phyloP scores from a whole-genome alignment of 1,284 basidiomycete species.

The Farysia itapuensis region DNA sequence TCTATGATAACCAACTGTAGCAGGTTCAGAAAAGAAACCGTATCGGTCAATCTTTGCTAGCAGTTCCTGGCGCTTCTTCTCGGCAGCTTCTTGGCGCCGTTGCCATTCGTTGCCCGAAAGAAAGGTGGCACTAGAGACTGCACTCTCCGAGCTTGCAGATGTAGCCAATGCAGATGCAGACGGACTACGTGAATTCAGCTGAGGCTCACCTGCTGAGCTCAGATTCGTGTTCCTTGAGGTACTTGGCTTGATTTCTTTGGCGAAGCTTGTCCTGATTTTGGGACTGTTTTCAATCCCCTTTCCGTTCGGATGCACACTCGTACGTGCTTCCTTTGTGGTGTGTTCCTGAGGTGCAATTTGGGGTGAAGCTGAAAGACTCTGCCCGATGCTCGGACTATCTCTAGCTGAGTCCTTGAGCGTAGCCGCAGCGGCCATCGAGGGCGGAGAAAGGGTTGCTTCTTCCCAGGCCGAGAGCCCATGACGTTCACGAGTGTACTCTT shows the following conservation, averaged over 20 bases:
- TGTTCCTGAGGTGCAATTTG: no score
- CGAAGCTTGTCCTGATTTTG: no score
- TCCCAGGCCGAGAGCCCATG: conserved; percentile 39
- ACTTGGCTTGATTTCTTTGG: background rate
- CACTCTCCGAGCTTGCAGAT: conserved; percentile 5
- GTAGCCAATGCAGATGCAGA: background rate
- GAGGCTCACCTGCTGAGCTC: background rate
- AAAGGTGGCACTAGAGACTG: conserved; percentile 4
- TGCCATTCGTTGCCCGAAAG: conserved; percentile 26
- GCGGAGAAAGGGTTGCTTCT: conserved; percentile 16
- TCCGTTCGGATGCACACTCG: background rate
- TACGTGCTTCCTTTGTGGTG: background rate
- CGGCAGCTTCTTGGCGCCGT: conserved; percentile 23
- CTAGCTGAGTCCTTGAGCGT: no score
- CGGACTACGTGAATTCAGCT: background rate
- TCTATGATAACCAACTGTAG: conserved; percentile 9
- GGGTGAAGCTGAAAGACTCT: no score
- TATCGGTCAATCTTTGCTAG: conserved; percentile 42
- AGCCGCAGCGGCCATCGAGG: background rate
- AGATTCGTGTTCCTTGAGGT: background rate
- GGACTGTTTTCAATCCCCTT: background rate
- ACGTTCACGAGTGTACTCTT: conserved; percentile 51
- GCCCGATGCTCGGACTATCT: no score
- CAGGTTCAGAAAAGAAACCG: conserved; percentile 29
- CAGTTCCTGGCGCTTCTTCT: conserved; percentile 28